Evolutionary conservation across 2,329 filamentous ascomycete species (phyloP).

Genomic region (Aspergillus tanneri): DNA sequence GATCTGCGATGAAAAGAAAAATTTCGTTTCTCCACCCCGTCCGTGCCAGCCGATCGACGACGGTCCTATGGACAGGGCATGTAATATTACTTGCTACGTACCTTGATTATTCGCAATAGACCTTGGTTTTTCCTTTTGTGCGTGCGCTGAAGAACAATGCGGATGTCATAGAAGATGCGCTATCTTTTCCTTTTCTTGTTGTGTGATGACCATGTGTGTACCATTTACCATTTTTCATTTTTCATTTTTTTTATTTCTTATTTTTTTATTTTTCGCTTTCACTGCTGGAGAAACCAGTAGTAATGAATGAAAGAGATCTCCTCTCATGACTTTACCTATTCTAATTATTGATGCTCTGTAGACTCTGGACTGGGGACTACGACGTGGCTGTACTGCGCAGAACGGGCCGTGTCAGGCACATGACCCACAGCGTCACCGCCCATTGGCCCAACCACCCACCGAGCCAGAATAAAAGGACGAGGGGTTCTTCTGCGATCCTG

Average conservation of each 20-base stretch:
- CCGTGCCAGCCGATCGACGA: slow-evolving; percentile 20
- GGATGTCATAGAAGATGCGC: slow-evolving; percentile 28
- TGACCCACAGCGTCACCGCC: slow-evolving; percentile 2
- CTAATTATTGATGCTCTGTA: neutral
- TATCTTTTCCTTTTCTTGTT: slow-evolving; percentile 13
- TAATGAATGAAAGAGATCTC: slow-evolving; percentile 30
- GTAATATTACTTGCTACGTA: slow-evolving; percentile 42
- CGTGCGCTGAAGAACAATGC: slow-evolving; percentile 21
- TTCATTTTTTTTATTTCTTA: too few species aligned
- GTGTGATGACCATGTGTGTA: slow-evolving; percentile 17
- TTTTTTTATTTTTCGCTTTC: slow-evolving; percentile 22
- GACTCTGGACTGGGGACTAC: slow-evolving; percentile 8
- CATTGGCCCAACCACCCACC: slow-evolving; percentile 12
- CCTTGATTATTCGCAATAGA: slow-evolving; percentile 38
- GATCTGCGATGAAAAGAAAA: slow-evolving; percentile 12
- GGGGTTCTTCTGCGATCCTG: too few species aligned
- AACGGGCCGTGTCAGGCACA: slow-evolving; percentile 10
- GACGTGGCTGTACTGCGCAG: slow-evolving; percentile 9
- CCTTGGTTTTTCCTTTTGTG: slow-evolving; percentile 23
- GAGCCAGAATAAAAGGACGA: slow-evolving; percentile 1
- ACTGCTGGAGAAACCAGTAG: slow-evolving; percentile 19
- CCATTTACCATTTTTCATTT: slow-evolving; percentile 10
- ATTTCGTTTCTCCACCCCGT: slow-evolving; percentile 22
- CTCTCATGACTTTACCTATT: slow-evolving; percentile 21
- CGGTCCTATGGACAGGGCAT: slow-evolving; percentile 32